Base-by-base conservation (phyloP, 192 early-diverging fungal genomes). In the Coemansia asiatica region DNA sequence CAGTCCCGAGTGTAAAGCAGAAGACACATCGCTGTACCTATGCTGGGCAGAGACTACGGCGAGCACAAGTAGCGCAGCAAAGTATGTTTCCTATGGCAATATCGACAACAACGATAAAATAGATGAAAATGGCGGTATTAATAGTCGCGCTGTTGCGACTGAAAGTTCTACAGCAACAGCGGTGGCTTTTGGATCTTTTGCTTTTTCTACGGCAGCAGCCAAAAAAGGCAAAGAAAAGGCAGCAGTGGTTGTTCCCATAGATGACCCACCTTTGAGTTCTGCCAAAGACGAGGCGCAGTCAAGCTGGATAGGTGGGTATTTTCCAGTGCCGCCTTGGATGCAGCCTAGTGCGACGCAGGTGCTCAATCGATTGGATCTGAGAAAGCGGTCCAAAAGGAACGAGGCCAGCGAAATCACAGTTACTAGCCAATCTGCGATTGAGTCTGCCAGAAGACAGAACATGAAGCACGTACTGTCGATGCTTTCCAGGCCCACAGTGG, bases 281-380 rank as follows among this genome's bases (percentile, higher is more conserved):
- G 59, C 23, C n/a, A 31, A 47, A 15, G 40, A 26, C 10, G 31
- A 46, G n/a, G 56, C 38, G 4, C 12, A 26, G 38, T 0, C 29
- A 4, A 49, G 57, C 13, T 76, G 68, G 74, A 44, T 53, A 2
- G 72, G 77, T 27, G 68, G 71, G 28, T 74, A 80, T 19, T 56
- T 80, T 1, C 77, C 77, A 1, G 72, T 68, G 27, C 72, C 68
- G 18, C 77, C 77, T 23, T 80, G 77, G 77, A 60, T 80, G 53
- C 77, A 80, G 66, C 77, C 77, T 12, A 80, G 72, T 51, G 77
- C 77, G 10, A 80, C 77, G 6, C 65, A 80, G 31, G 66, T 74
- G n/a, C 68, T 64, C n/a, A 68, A 59, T 26, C 64, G 59, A 3
- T 46, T 80, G 35, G 31, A 68, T 4, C 40, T 74, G n/a, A 51